Evolutionary conservation across 2,329 filamentous ascomycete species (phyloP).

Genomic region (Microthyrium microscopicum): DNA sequence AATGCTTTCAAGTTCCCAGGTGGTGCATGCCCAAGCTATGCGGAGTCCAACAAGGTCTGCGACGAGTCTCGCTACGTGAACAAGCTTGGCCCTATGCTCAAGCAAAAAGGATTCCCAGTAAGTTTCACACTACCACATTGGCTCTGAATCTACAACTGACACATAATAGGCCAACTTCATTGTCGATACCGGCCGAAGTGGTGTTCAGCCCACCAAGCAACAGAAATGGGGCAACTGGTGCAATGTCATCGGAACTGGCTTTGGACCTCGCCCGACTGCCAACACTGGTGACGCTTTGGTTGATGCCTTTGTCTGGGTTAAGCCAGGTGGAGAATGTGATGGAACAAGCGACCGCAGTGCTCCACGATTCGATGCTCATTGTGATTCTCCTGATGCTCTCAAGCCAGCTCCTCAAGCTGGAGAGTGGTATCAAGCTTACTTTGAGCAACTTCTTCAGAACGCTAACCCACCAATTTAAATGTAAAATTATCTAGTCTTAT

Average conservation of each 20-base stretch:
- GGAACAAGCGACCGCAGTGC: conserved; percentile 27
- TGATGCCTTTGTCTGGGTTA: conserved; percentile 56
- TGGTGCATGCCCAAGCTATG: conserved; percentile 29
- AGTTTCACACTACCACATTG: conserved; percentile 25
- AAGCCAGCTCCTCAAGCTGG: conserved; percentile 54
- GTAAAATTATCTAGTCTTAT: no score
- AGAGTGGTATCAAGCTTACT: conserved; percentile 42
- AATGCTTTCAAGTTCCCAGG: conserved; percentile 27
- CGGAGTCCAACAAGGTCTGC: conserved; percentile 30
- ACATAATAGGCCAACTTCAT: no score
- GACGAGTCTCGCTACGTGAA: conserved; percentile 38
- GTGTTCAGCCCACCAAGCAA: conserved; percentile 41
- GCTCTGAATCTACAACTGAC: conserved; percentile 5
- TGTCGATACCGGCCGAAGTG: conserved; percentile 38
- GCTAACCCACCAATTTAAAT: conserved; percentile 14
- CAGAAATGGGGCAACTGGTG: conserved; percentile 50
- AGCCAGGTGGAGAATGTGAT: conserved; percentile 43
- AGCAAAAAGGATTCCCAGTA: conserved; percentile 30
- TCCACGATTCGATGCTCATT: conserved; percentile 37
- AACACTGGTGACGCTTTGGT: conserved; percentile 41
- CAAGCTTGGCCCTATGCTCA: conserved; percentile 32
- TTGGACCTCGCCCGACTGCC: conserved; percentile 46
- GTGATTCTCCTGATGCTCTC: conserved; percentile 32
- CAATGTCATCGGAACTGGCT: conserved; percentile 46
- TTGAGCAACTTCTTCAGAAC: conserved; percentile 19